Conservation (phyloP, 495 filamentous ascomycete species). For the Saxophila tyrrhenica region DNA sequence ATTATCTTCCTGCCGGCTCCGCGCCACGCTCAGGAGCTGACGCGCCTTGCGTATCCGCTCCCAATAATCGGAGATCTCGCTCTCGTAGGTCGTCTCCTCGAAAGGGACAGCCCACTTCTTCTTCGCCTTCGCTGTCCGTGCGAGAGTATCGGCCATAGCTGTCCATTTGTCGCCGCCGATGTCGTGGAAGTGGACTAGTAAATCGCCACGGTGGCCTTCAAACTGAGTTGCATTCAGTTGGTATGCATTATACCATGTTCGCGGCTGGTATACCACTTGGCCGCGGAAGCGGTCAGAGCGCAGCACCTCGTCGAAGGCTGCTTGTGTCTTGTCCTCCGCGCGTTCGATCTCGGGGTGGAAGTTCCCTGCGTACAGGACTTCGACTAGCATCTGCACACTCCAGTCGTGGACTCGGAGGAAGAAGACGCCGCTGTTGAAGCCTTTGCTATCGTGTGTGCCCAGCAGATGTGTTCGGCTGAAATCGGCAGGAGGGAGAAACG, state of each 20-base stretch:
- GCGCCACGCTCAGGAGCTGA: background rate
- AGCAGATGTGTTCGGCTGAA: slow-evolving; percentile 34
- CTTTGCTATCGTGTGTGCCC: slow-evolving; percentile 26
- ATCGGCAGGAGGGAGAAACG: slow-evolving; percentile 36
- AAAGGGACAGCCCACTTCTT: slow-evolving; percentile 9
- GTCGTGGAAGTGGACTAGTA: slow-evolving; percentile 34
- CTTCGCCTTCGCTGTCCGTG: background rate
- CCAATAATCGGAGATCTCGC: slow-evolving; percentile 13
- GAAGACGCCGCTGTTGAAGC: slow-evolving; percentile 15
- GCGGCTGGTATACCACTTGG: slow-evolving; percentile 29
- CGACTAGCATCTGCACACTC: slow-evolving; percentile 31
- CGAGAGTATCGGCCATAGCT: slow-evolving; percentile 15
- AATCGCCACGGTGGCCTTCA: slow-evolving; percentile 27
- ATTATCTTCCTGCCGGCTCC: background rate
- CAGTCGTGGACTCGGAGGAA: slow-evolving; percentile 26
- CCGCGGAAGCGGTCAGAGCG: slow-evolving; percentile 24
- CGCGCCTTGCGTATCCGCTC: slow-evolving; percentile 4
- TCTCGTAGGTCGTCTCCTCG: slow-evolving; percentile 15
- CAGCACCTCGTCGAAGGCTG: slow-evolving; percentile 27
- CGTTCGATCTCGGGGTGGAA: slow-evolving; percentile 26
- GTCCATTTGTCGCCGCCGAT: slow-evolving; percentile 20
- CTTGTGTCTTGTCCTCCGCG: slow-evolving; percentile 28
- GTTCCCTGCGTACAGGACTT: slow-evolving; percentile 28
- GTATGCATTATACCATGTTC: slow-evolving; percentile 34
- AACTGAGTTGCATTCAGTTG: slow-evolving; percentile 22